Base-by-base conservation (phyloP, 139 green algal species). In the Tetraselmis striata region DNA sequence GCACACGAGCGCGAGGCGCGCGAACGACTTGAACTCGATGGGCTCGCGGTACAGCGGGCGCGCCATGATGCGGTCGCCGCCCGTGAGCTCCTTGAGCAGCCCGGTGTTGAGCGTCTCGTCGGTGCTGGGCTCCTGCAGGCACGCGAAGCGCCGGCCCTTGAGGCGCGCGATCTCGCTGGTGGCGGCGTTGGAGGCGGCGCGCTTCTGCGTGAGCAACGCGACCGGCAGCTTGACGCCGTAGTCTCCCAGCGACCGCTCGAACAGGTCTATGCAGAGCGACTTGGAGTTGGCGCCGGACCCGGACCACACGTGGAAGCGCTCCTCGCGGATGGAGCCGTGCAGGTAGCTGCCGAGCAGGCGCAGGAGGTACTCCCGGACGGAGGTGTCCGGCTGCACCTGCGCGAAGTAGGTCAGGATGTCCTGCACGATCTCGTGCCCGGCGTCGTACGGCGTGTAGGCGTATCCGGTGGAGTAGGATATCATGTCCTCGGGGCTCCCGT, bases 301-400 rank as follows among this genome's bases (percentile, higher is more conserved):
- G 0, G 82, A 82, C 82, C 82, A 85, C 18, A 85, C 75, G 77
- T 82, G 59, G 77, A 85, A 82, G 5, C 29, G 29, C 1, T 85
- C 1, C 26, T 85, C 76, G 28, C 29, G 27, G 0, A 74, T 59
- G 26, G 29, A 0, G 29, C 81, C 81, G 32, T 25, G 28, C 1
- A 85, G 77, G 77, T 2, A 85, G 58, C 2, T 28, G 0, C 77
- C 58, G 2, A 85, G n/a, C n/a, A n/a, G n/a, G n/a, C 29, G 2
- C 29, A 85, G 29, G 24, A 85, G 59, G 78, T 86, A 83, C 28
- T 86, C 78, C 1, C 82, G 28, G 24, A 85, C 28, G 29, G 1
- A 24, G 28, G 26, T 1, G 18, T 18, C 29, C 32, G 77, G 58
- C 1, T 59, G 77, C 77, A 82, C 82, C 27, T 32, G 25, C 28